A percentile compares a stretch with the other conserved stretches of the same genome.
These are phyloP conservation scores for Achaetomium macrosporum DNA, from an alignment of 2,329 filamentous ascomycete genomes.

Conservation along the genomic window DNA sequence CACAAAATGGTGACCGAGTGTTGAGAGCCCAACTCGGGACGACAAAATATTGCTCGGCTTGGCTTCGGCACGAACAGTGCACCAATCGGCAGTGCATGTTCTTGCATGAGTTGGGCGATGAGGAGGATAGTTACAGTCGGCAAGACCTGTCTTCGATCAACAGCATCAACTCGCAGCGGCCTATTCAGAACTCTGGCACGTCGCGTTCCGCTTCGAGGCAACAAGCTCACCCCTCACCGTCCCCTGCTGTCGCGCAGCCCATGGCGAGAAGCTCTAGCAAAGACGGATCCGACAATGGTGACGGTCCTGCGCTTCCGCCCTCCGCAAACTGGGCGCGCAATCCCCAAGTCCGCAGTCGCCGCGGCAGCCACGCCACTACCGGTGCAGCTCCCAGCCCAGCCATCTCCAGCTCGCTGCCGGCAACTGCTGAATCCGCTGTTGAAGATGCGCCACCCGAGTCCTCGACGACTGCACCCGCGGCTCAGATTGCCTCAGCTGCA, in stretches of 20 bases:
- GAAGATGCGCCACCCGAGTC: constrained; percentile 30
- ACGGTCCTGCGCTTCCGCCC: constrained; percentile 85
- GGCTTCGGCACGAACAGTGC: constrained; percentile 88
- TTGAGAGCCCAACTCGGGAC: constrained; percentile 78
- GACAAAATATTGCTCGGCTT: constrained; percentile 97
- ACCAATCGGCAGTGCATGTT: constrained; percentile 98
- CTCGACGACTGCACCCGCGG: not conserved
- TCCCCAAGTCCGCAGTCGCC: constrained; percentile 59
- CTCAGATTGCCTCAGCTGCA: constrained; percentile 4
- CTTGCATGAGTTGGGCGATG: constrained; percentile 94
- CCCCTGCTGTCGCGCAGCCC: constrained; percentile 44
- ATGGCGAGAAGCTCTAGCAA: constrained; percentile 75
- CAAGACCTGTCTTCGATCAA: constrained; percentile 95
- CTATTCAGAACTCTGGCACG: constrained; percentile 48
- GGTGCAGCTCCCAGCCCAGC: constrained; percentile 78
- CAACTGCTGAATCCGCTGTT: constrained; percentile 42
- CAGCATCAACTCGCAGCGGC: constrained; percentile 73
- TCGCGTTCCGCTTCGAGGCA: constrained; percentile 51
- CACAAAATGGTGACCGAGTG: constrained; percentile 80
- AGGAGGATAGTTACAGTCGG: constrained; percentile 91
- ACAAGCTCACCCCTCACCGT: constrained; percentile 38
- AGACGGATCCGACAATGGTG: constrained; percentile 66
- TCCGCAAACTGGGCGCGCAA: constrained; percentile 88
- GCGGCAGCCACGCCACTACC: constrained; percentile 74
- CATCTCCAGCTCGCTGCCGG: constrained; percentile 54